These are phyloP conservation scores for Pleurotus giganteus DNA, from an alignment of 768 basidiomycete genomes.

Conservation along the genomic window DNA sequence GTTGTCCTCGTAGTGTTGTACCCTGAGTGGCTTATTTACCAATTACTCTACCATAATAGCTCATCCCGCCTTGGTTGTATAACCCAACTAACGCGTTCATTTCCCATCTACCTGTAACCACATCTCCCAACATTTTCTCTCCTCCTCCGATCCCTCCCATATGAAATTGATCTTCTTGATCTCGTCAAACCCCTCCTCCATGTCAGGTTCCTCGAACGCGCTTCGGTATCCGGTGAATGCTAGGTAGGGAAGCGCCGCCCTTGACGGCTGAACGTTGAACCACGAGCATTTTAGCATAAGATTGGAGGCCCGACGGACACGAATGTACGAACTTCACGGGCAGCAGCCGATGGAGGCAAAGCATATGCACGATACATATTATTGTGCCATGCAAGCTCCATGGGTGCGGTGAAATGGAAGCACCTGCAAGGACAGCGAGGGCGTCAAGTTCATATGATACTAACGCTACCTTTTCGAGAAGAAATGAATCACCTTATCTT, in stretches of 20 bases:
- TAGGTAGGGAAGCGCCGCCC: conserved; percentile 54
- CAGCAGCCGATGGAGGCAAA: conserved; percentile 43
- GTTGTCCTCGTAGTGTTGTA: background rate
- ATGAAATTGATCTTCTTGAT: conserved; percentile 77
- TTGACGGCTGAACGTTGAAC: conserved; percentile 48
- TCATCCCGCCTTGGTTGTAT: background rate
- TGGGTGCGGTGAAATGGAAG: conserved; percentile 69
- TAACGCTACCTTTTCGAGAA: too few relatives aligned
- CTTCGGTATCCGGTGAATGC: conserved; percentile 59
- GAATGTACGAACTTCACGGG: conserved; percentile 35
- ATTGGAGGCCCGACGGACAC: background rate
- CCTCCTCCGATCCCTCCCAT: conserved; percentile 75
- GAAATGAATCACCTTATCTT: conserved; percentile 49
- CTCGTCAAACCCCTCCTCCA: conserved; percentile 74
- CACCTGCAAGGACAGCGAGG: conserved; percentile 49
- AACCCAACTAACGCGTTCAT: too few relatives aligned
- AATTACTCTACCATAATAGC: background rate
- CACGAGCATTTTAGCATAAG: conserved; percentile 5
- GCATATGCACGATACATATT: conserved; percentile 83
- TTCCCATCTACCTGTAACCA: conserved; percentile 83
- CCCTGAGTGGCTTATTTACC: too few relatives aligned
- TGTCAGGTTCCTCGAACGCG: conserved; percentile 63
- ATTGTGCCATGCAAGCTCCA: conserved; percentile 92
- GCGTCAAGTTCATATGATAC: too few relatives aligned
- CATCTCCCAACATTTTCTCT: conserved; percentile 72